phyloP scores from a whole-genome alignment of 2,329 filamentous ascomycete species.

The Sclerotinia nivalis region DNA sequence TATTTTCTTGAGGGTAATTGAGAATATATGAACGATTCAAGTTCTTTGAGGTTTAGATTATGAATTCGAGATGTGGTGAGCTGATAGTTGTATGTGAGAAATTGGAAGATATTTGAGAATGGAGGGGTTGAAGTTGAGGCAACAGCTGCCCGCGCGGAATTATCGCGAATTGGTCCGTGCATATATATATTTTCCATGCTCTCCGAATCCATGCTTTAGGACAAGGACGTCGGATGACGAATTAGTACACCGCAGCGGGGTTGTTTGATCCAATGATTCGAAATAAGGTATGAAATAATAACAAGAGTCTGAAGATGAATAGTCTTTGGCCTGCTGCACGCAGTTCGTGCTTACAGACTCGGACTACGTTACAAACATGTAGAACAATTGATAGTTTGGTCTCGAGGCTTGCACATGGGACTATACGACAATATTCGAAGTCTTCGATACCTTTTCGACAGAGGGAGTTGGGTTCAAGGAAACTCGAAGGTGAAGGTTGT shows the following conservation, averaged over 20 bases:
- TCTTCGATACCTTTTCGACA: background rate
- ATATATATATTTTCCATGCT: constrained; percentile 3
- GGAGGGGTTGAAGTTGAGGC: constrained; percentile 19
- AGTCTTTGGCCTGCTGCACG: constrained; percentile 34
- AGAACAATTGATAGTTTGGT: constrained; percentile 32
- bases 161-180: constrained; percentile 12
- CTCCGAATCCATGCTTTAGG: background rate
- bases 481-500: background rate
- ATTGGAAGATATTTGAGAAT: background rate
- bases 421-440: constrained; percentile 28
- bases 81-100: background rate
- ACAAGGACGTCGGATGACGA: background rate
- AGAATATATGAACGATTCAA: background rate
- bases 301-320: constrained; percentile 32
- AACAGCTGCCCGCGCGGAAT: constrained; percentile 19
- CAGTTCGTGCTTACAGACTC: constrained; percentile 32
- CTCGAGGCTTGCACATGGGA: constrained; percentile 31
- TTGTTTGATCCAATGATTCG: constrained; percentile 6
- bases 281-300: constrained; percentile 28
- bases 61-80: background rate
- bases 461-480: background rate
- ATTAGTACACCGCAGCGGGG: background rate
- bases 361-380: constrained; percentile 33
- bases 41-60: background rate
- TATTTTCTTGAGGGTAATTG: background rate